Conservation (phyloP, 805 yeast species). For the Candida namnaoensis region DNA sequence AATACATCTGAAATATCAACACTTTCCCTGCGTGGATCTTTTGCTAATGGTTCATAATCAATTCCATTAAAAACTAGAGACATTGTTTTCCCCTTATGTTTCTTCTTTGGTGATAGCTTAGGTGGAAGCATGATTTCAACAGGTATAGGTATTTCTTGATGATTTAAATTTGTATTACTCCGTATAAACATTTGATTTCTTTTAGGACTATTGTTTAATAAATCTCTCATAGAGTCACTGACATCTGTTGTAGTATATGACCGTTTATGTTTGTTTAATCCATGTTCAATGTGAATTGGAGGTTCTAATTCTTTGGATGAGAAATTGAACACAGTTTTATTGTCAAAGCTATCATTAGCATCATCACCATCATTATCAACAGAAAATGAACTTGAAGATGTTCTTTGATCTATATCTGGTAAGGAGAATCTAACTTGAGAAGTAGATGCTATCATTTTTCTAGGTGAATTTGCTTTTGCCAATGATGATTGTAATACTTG, state of each 20-base stretch:
- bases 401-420: constrained; percentile 5
- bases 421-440: constrained; percentile 20
- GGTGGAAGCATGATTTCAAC: constrained; percentile 28
- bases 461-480: constrained; percentile 19
- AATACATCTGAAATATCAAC: background rate
- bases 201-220: constrained; percentile 9
- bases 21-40: background rate
- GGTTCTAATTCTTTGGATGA: constrained; percentile 2
- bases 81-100: constrained; percentile 14
- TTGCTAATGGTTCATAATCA: constrained; percentile 21
- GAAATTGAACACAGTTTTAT: constrained; percentile 6
- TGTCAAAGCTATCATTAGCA: constrained; percentile 3
- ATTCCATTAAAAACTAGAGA: constrained; percentile 28
- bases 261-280: constrained; percentile 1
- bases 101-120: constrained; percentile 24
- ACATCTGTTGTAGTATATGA: constrained; percentile 2
- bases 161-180: constrained; percentile 26
- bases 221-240: constrained; percentile 12
- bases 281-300: background rate
- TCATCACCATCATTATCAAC: background rate
- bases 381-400: background rate
- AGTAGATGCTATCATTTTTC: constrained; percentile 15
- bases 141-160: constrained; percentile 25
- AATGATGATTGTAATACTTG: constrained; percentile 17
- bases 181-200: constrained; percentile 21